Evolutionary conservation across 2,329 filamentous ascomycete genomes (phyloP).

Genomic region (Bretziella fagacearum): DNA sequence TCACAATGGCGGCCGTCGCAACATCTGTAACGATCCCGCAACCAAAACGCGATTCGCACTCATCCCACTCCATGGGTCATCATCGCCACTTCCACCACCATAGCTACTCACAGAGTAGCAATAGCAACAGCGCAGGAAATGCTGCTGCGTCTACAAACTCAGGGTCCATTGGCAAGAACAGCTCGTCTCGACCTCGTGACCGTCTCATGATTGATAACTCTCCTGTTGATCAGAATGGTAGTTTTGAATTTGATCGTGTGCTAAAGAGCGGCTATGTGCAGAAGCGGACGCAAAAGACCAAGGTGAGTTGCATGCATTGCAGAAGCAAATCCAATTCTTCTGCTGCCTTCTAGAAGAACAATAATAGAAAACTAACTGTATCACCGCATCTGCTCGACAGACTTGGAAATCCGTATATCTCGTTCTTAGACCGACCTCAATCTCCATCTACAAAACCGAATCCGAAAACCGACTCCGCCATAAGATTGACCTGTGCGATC

Average conservation of each 20-base stretch:
- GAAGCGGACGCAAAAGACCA: constrained; percentile 86
- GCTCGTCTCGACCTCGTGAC: constrained; percentile 1
- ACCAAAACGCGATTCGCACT: constrained; percentile 3
- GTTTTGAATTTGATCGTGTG: constrained; percentile 88
- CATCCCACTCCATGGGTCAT: neutral
- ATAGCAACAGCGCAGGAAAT: neutral
- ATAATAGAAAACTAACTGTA: constrained; percentile 5
- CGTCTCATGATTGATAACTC: constrained; percentile 40
- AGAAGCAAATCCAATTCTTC: neutral
- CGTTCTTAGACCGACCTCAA: constrained; percentile 73
- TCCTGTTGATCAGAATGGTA: constrained; percentile 84
- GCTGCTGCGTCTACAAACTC: neutral
- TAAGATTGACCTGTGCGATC: constrained; percentile 72
- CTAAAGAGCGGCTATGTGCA: constrained; percentile 75
- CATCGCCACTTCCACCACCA: constrained; percentile 6
- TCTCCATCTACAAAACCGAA: constrained; percentile 86
- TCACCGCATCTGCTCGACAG: constrained; percentile 26
- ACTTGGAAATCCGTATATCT: constrained; percentile 83
- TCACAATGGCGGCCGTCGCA: constrained; percentile 9
- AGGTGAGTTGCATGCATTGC: constrained; percentile 36
- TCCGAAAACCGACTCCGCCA: constrained; percentile 80
- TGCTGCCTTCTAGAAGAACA: neutral
- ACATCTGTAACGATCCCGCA: constrained; percentile 11
- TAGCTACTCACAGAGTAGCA: constrained; percentile 6
- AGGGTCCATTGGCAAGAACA: neutral